Base-by-base conservation (phyloP, 1,284 basidiomycete species). In the Kwoniella shivajii region DNA sequence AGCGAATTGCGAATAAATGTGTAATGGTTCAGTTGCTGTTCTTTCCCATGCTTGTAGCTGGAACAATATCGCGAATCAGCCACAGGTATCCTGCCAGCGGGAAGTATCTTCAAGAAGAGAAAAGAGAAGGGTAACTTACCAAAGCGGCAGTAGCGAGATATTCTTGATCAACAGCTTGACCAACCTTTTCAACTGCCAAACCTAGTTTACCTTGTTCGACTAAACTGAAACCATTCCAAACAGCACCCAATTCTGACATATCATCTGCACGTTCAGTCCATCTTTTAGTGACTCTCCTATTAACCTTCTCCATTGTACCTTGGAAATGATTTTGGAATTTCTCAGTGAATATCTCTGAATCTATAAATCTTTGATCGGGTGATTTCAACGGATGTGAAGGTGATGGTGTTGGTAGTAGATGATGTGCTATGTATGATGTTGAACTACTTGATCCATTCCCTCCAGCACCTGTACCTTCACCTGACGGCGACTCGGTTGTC, bases 1-100 rank as follows among this genome's bases (percentile, higher is more conserved):
- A 7, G 90, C 92, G 73, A 98, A 99, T 76, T 99, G 95, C 36
- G 88, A 82, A 77, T 99, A 99, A 73, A 97, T 94, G 70, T 96
- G 90, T 48, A 99, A 78, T 2, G 96, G 96, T 74, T 99, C 96
- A 14, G 92, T 91, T 82, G 93, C 96, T 68, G 87, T 88, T 72
- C 91, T 86, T 76, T 97, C 93, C 66, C 95, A 85, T 58, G 90
- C 87, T 81, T 93, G 90, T 4, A 95, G 80, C 92, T 95, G 68
- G 1, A 2, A 39, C 14, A 22, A 30, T 13, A 18, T 11, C 33
- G 22, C 16, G 31, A 33, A 47, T 5, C 26, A 46, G 7, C 18
- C 27, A 16, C 18, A 4, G 26, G 16, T 34, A 11, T 43, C 22
- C 13, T 10, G 22, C 44, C 49, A 46, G 36, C 18, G 22, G 5